Evolutionary conservation across 441 rosid species (phyloP).

Genomic region (Hura crepitans): DNA sequence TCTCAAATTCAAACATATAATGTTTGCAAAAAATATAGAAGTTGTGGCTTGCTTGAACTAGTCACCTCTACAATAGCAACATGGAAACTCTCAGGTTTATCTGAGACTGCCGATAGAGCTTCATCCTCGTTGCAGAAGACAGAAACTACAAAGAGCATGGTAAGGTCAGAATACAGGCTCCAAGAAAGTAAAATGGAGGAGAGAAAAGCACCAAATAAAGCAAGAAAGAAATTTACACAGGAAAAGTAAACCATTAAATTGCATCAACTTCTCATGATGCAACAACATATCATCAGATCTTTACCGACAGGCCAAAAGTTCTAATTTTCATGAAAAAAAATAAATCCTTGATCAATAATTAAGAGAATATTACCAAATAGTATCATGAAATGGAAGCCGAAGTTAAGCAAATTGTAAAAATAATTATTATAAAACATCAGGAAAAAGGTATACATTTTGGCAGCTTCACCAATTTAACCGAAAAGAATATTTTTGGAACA

Average conservation of each 20-base stretch:
- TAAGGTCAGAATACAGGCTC: conserved; percentile 5
- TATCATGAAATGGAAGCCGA: conserved; percentile 5
- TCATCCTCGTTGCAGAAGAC: conserved; percentile 64
- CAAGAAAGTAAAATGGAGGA: not conserved
- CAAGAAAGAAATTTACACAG: not conserved
- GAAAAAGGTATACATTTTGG: not conserved
- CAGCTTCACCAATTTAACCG: not conserved
- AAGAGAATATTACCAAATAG: not conserved
- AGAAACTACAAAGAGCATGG: conserved; percentile 52
- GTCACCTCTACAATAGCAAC: conserved; percentile 82
- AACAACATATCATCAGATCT: not conserved
- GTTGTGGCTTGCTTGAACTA: not conserved
- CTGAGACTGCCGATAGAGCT: conserved; percentile 61
- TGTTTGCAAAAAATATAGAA: not conserved
- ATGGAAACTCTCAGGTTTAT: conserved; percentile 66
- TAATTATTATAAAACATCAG: not conserved
- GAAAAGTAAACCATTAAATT: not conserved
- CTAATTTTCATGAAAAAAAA: not conserved
- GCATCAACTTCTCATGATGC: not conserved
- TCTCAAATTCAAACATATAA: not conserved
- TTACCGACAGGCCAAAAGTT: not conserved
- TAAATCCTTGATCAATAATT: conserved; percentile 2
- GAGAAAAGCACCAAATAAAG: not conserved
- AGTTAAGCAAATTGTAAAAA: conserved; percentile 7
- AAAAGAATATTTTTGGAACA: not conserved